A percentile compares a stretch with the other conserved stretches of the same genome.
Evolutionary conservation across 768 basidiomycete genomes (phyloP).

Genomic region (Boletus barrowsii): DNA sequence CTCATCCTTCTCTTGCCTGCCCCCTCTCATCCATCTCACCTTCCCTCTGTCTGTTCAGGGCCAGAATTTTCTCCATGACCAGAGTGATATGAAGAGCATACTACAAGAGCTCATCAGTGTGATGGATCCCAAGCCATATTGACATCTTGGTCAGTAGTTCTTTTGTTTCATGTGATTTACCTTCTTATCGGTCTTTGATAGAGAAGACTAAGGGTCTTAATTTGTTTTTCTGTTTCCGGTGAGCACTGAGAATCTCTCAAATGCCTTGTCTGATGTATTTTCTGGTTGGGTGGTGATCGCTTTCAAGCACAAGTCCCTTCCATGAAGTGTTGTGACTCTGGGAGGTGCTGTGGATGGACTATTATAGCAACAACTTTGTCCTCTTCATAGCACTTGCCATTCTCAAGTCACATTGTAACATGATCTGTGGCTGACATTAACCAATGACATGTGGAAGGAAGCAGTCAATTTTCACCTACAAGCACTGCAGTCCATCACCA

Average conservation of each 20-base stretch:
- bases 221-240: slow-evolving; percentile 98
- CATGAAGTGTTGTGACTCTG: slow-evolving; percentile 86
- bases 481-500: slow-evolving; percentile 35
- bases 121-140: slow-evolving; percentile 95
- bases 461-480: slow-evolving; percentile 14
- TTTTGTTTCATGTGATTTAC: neutral
- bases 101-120: slow-evolving; percentile 86
- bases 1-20: no score
- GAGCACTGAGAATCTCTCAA: slow-evolving; percentile 23
- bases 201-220: slow-evolving; percentile 88
- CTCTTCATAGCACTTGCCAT: slow-evolving; percentile 93
- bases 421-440: slow-evolving; percentile 93
- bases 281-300: slow-evolving; percentile 83
- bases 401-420: slow-evolving; percentile 91
- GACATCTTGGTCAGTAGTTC: slow-evolving; percentile 65
- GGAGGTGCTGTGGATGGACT: slow-evolving; percentile 96
- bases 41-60: slow-evolving; percentile 61
- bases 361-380: slow-evolving; percentile 84
- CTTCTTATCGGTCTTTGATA: slow-evolving; percentile 34
- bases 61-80: slow-evolving; percentile 92
- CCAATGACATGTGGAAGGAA: slow-evolving; percentile 63
- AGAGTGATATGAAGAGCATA: slow-evolving; percentile 96
- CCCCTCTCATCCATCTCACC: no score
- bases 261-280: neutral
- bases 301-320: slow-evolving; percentile 93